Base-by-base conservation (phyloP, 768 basidiomycete species). In the Lactarius akahatsu region DNA sequence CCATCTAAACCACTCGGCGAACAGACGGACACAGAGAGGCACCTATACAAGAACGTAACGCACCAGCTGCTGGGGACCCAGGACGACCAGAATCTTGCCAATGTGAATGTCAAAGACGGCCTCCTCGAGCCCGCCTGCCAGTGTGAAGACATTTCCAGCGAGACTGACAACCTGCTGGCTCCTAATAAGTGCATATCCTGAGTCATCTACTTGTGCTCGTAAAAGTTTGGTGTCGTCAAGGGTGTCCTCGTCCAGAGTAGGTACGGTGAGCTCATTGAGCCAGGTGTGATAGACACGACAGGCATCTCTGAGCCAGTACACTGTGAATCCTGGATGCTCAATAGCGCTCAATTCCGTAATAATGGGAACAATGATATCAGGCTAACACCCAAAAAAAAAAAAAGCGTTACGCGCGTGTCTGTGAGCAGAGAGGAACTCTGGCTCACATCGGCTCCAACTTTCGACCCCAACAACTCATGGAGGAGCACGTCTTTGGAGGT, bases 151-250 rank as follows among this genome's bases (percentile, higher is more conserved):
- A 11, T 64, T 64, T 32, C 66, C 63, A 18, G 62, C 32, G 32
- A 67, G 56, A 10, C 66, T 60, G 62, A 57, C 57, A 7, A 67
- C 62, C 1, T 67, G 63, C 63, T 67, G 66, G 4, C 57, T 59
- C 26, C 66, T 50, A 45, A 67, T n/a, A 13, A 60, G 57, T 30
- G 58, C 66, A 34, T 54, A 52, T 15, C 59, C 58, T 6, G 52
- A 13, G 40, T 67, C 66, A 4, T 64, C 66, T 4, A 67, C 9
- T 23, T 59, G 47, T 18, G 66, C 38, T n/a, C 66, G 66, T 26
- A 67, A 50, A 30, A 26, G n/a, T 30, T n/a, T 41, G 59, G 40
- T 23, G n/a, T 65, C 58, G 2, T 34, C 34, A 34, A 34, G 34
- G 34, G 34, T 34, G 9, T 34, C 34, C 11, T 64, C 66, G 36